phyloP scores from a whole-genome alignment of 192 early-diverging fungal genomes.

The Coemansia sp. region DNA sequence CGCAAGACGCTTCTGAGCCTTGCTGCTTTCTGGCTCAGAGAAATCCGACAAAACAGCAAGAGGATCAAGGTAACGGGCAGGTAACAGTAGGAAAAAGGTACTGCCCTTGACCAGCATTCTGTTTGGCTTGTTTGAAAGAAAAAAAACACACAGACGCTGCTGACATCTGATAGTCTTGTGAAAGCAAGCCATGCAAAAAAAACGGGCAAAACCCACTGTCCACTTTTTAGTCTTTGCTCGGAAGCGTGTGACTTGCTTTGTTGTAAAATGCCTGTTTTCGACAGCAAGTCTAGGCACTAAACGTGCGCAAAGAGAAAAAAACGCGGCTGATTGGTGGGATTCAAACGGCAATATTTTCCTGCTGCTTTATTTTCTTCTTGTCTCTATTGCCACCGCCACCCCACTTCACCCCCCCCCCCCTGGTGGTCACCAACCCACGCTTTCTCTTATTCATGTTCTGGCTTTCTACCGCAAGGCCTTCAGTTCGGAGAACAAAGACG shows the following conservation, averaged over 20 bases:
- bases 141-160: neutral
- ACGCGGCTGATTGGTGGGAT: too few relatives aligned
- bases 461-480: neutral
- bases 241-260: too few relatives aligned
- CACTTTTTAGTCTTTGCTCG: neutral
- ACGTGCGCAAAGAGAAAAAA: too few relatives aligned
- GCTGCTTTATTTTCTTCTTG: neutral
- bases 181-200: neutral
- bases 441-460: neutral
- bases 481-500: neutral
- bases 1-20: too few relatives aligned
- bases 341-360: neutral
- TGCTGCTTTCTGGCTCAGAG: neutral
- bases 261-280: too few relatives aligned
- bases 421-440: neutral
- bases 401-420: neutral
- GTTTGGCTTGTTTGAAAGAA: neutral
- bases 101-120: too few relatives aligned
- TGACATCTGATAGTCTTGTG: slow-evolving; percentile 15
- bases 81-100: too few relatives aligned
- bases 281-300: too few relatives aligned
- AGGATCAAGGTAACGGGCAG: too few relatives aligned
- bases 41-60: too few relatives aligned
- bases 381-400: neutral
- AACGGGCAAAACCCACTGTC: too few relatives aligned